Base-by-base conservation (phyloP, 129 eudicot species). In the Smallanthus sonchifolius region DNA sequence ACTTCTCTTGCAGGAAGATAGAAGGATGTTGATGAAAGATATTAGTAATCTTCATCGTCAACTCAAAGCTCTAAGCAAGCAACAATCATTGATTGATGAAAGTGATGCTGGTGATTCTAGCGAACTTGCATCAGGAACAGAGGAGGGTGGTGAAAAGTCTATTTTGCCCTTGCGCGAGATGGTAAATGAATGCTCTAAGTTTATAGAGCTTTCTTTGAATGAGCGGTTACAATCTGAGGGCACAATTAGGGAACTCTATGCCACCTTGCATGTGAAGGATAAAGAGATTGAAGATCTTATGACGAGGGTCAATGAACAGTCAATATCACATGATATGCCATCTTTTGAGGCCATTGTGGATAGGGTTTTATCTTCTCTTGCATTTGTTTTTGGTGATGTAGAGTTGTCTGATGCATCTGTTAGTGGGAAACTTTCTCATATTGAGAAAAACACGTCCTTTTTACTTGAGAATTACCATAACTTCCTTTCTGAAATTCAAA, bases 1-100 rank as follows among this genome's bases (percentile, higher is more conserved):
- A 37, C 74, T 77, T 63, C n/a, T 42, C 17, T 69, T 69, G 85
- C 92, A 94, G 98, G 92, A 87, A 72, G 97, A 90, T 78, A 82
- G 86, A 69, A 82, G 78, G 47, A 70, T 38, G 51, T 32, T 85
- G 68, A 48, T 34, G 69, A 83, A 83, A 52, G 96, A 82, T 75
- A 80, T 87, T 38, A 81, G 80, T 39, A 72, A 79, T 57, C 86
- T 91, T 71, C 84, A 67, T 63, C 54, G 70, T 66, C 91, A 77
- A 67, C 79, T 87, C 66, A 83, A 78, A 80, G 84, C 75, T 76
- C 77, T 81, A 54, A 82, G 71, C 77, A 48, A 69, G 43, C 84
- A 79, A 76, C 76, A 79, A 51, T 39, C 72, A 6, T 19, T 47
- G 48, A 39, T 61, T 16, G 75, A 65, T 82, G 79, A 67, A 70